phyloP scores from a whole-genome alignment of 2,329 filamentous ascomycete genomes.

The Xylaria digitata region DNA sequence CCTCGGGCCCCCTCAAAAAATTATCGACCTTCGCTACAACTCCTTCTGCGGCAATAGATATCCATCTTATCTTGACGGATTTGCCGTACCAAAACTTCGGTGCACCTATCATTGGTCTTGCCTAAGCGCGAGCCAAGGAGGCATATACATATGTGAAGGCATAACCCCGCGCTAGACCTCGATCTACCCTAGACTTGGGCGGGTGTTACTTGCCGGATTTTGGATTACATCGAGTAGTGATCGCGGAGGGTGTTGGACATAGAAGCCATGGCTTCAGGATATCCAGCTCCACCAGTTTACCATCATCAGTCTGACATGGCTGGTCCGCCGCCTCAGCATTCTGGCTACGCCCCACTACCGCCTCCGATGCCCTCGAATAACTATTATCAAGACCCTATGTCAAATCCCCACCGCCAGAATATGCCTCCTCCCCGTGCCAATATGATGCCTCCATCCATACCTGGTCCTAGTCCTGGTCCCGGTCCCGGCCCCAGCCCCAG shows the following conservation, averaged over 20 bases:
- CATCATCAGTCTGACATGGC: constrained; percentile 48
- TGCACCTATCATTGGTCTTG: constrained; percentile 5
- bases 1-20: constrained; percentile 3
- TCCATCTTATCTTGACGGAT: constrained; percentile 7
- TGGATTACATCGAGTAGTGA: constrained; percentile 30
- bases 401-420: constrained; percentile 47
- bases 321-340: constrained; percentile 46
- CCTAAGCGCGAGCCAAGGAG: constrained; percentile 5
- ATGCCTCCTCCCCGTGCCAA: constrained; percentile 49
- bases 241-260: constrained; percentile 31
- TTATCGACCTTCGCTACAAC: not conserved
- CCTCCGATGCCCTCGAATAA: constrained; percentile 47
- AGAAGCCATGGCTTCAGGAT: constrained; percentile 49
- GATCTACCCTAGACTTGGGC: constrained; percentile 14
- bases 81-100: constrained; percentile 1
- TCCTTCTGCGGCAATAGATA: constrained; percentile 8
- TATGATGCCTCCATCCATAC: constrained; percentile 48
- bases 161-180: constrained; percentile 20
- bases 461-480: constrained; percentile 43
- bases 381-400: constrained; percentile 48
- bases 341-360: constrained; percentile 47
- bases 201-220: constrained; percentile 24
- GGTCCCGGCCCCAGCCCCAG: constrained; percentile 44
- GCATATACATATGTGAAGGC: constrained; percentile 26
- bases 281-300: constrained; percentile 47